Evolutionary conservation across 192 early-diverging fungal species (phyloP), one percentile per base, ranked within the genome.

Genomic region (Mortierella claussenii): DNA sequence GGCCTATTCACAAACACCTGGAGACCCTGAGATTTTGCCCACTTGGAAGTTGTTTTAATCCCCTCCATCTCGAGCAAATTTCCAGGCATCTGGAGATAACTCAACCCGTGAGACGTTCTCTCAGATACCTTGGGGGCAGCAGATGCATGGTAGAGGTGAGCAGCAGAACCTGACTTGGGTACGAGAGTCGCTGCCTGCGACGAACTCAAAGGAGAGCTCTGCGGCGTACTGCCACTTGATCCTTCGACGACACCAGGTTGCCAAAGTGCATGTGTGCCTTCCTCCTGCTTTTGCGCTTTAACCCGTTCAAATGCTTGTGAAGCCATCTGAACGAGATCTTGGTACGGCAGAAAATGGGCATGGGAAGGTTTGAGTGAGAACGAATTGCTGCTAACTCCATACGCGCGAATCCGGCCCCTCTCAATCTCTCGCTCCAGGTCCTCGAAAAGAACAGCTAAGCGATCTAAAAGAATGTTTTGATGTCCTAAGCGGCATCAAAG

Each of bases 311-410:
- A 79, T 1, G 80, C 80, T 13, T 43, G 40, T 0, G 57, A 33
- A 0, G 80, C 80, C 32, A 75, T 64, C 30, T 79, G 64, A 47
- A 79, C 53, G 3, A 81, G 46, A 40, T 69, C 57, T 20, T 79
- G 47, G 49, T 79, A 81, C 1, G 80, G 80, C 5, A 81, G 36
- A 34, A 81, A 81, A 23, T 81, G 75, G 8, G 60, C 59, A 26
- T 81, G 66, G 7, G 66, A 68, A 21, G 65, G 68, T 20, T 62
- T 49, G 18, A 81, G 55, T 1, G 80, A 64, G 52, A 81, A 81
- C 24, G 73, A 78, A 30, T 79, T 81, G 30, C 74, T 78, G 36
- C 74, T 78, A 23, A 81, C 67, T 1, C 80, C 80, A 46, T 81
- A 81, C 1, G 80, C 56, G 8, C 68, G 53, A 44, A 81, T 81